Evolutionary conservation across 2,329 filamentous ascomycete genomes (phyloP).

Genomic region (Aureobasidium sp.): DNA sequence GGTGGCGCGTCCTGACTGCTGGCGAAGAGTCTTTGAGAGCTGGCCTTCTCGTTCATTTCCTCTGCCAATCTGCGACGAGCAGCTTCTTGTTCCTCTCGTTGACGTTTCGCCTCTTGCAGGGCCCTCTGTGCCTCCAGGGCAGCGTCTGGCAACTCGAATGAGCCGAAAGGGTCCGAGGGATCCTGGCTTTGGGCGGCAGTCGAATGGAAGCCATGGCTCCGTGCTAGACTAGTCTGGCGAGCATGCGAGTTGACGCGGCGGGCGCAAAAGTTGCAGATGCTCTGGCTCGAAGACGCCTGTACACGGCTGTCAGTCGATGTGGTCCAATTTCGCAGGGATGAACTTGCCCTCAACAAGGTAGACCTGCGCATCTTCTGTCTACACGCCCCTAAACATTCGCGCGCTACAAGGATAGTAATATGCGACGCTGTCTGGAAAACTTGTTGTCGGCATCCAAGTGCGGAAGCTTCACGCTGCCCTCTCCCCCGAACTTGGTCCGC

Average conservation of each 20-base stretch:
- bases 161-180: background rate
- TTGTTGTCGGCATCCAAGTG: constrained; percentile 7
- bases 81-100: background rate
- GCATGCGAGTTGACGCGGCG: background rate
- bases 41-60: background rate
- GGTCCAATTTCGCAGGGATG: background rate
- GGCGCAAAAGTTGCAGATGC: constrained; percentile 16
- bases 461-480: background rate
- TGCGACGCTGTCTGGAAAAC: background rate
- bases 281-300: constrained; percentile 16
- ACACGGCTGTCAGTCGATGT: background rate
- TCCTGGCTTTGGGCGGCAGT: background rate
- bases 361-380: constrained; percentile 2
- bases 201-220: constrained; percentile 8
- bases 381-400: background rate
- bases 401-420: too few relatives aligned
- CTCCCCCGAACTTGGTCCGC: background rate
- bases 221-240: background rate
- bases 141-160: background rate
- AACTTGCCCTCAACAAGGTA: constrained; percentile 11
- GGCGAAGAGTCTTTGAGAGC: background rate
- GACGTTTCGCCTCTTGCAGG: background rate
- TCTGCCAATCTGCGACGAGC: background rate
- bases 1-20: too few relatives aligned
- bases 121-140: background rate